Evolutionary conservation across 352 stramenopile species (phyloP), one percentile per base, ranked within the genome.

Genomic region (Globisporangium lucens): DNA sequence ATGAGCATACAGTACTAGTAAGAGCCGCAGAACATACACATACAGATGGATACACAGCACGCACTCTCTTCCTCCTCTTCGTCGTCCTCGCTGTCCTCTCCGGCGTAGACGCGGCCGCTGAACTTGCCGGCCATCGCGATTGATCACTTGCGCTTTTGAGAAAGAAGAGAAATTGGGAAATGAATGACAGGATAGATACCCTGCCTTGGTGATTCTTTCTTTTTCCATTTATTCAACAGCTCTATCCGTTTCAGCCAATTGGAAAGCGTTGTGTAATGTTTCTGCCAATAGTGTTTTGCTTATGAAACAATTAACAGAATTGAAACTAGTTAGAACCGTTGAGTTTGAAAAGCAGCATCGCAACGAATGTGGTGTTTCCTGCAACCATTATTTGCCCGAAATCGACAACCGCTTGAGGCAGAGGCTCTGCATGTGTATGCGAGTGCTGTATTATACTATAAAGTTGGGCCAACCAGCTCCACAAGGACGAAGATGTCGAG

Each of bases 11-110:
- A 41, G 8, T 41, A 17, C 36, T 43, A 17, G 2, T 17, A 15
- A 63, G 10, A 47, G 20, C 4, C 15, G 17, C 24, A 15, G 6
- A 9, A 38, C 22, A 56, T 17, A 43, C 10, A 46, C 12, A 6
- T 5, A 24, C 10, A 30, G 30, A 27, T 38, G 47, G 4, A 15
- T 10, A 3, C 15, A 0, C n/a, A 46, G 20, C 38, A 71, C 58
- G 60, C 53, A 76, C 63, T 62, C 63, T 61, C 76, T 75, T 75
- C 69, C n/a, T 90, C 81, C 58, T 91, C 82, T 8, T 90, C 81
- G 22, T 89, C 82, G 67, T 93, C 85, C 72, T 93, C 85, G 69
- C 85, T 93, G 75, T 93, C 85, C 73, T 93, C 85, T 52, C 85
- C 85, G 58, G 81, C 82, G 9, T 89, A 77, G 56, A 93, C 85